Base-by-base conservation (phyloP, 805 yeast species). In the Barnettozyma pratensis region DNA sequence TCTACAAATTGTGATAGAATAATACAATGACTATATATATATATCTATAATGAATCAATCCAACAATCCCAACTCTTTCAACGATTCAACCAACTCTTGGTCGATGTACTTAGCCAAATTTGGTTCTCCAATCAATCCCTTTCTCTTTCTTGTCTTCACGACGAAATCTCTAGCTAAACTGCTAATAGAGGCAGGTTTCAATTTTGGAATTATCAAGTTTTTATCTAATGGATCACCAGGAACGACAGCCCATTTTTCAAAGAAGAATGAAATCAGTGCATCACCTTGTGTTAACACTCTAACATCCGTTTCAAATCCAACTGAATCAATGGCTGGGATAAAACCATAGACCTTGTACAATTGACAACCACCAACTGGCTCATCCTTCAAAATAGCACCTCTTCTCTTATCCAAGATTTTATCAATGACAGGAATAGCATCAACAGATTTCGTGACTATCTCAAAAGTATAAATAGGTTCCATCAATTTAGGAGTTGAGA, bases 221-320 rank as follows among this genome's bases (percentile, higher is more conserved):
- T 69, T 67, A 62, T 92, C 96, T 57, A 92, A 60, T 7, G 97
- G 98, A 67, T 92, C 89, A 0, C 99, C 99, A 2, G 96, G 96
- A 1, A 87, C 95, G 3, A 72, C 65, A 25, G 77, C 75, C 96
- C 97, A 94, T 48, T 74, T 75, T 48, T 75, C 74, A 64, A 87
- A 88, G 42, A 75, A 76, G 52, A 85, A 62, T 42, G 79, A 79
- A 41, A 89, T 79, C 72, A 80, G 74, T 0, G 94, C 91, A 57
- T 79, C 84, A 5, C 97, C 97, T 53, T 80, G 82, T 0, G 96
- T 81, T 10, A 82, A 77, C 10, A 88, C 65, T 53, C 96, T 67
- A 32, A 94, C 67, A 63, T 94, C 99, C 0, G 96, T 81, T 60
- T 88, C 97, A 42, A 94, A 73, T 0, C 98, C 99, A 46, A 85